A percentile compares a stretch with the other conserved stretches of the same genome.
phyloP scores from a whole-genome alignment of 495 filamentous ascomycete species.

The Amorphotheca resinae region DNA sequence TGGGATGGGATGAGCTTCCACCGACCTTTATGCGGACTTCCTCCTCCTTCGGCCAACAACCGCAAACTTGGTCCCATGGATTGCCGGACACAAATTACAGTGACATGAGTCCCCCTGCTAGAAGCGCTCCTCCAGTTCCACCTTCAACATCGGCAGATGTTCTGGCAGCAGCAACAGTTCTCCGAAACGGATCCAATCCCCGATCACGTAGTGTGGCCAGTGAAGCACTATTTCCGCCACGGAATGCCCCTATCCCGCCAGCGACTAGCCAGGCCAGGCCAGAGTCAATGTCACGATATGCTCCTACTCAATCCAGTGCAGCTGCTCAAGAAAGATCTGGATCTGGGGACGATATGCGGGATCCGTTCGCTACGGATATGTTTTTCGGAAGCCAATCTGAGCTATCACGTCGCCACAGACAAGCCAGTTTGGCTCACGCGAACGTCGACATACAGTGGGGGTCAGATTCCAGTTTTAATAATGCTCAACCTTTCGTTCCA shows the following conservation, averaged over 20 bases:
- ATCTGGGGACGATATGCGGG: constrained; percentile 9
- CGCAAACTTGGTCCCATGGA: not conserved
- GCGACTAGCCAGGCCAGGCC: constrained; percentile 10
- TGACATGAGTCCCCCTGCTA: constrained; percentile 12
- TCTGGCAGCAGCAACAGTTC: constrained; percentile 27
- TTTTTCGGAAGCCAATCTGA: constrained; percentile 20
- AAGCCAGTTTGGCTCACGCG: constrained; percentile 3
- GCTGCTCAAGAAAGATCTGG: constrained; percentile 2
- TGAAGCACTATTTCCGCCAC: constrained; percentile 4
- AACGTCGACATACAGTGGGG: constrained; percentile 45
- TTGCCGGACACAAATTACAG: constrained; percentile 13
- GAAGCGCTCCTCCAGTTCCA: constrained; percentile 15
- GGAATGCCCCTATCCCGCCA: constrained; percentile 6
- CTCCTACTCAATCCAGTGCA: not conserved
- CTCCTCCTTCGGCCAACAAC: constrained; percentile 45
- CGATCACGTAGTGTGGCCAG: constrained; percentile 13
- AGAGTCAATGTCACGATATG: constrained; percentile 13
- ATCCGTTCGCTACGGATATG: constrained; percentile 28
- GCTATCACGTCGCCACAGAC: constrained; percentile 3
- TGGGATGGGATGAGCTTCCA: constrained; percentile 45
- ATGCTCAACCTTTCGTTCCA: constrained; percentile 41
- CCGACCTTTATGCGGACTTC: constrained; percentile 48
- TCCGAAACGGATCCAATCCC: constrained; percentile 21
- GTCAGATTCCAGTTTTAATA: constrained; percentile 49
- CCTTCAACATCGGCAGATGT: constrained; percentile 30